These are phyloP conservation scores for Solanum paucissectum DNA, from an alignment of 257 asterid species.

Conservation along the genomic window DNA sequence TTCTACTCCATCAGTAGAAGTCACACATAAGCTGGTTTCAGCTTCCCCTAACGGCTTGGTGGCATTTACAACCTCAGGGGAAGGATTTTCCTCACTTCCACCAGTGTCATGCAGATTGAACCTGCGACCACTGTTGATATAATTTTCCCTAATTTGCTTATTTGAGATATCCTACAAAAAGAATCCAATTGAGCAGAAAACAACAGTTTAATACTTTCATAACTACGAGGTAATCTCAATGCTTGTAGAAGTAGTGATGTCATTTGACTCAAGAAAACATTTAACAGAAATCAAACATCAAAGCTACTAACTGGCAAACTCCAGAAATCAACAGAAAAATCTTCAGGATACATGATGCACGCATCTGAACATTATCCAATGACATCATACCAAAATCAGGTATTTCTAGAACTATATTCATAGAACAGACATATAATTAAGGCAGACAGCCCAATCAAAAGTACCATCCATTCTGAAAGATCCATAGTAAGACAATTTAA, in stretches of 20 bases:
- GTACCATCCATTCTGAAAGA: not conserved
- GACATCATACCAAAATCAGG: not conserved
- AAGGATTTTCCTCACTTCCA: slow-evolving; percentile 31
- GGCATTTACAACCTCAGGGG: slow-evolving; percentile 58
- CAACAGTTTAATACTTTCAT: not conserved
- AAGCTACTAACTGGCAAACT: not conserved
- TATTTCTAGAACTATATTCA: not conserved
- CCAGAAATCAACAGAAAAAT: not conserved
- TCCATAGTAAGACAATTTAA: not conserved
- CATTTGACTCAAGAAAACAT: not conserved
- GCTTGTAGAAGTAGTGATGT: not conserved
- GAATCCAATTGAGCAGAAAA: not conserved
- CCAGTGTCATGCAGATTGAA: slow-evolving; percentile 24
- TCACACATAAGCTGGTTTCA: slow-evolving; percentile 32
- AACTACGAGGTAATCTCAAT: not conserved
- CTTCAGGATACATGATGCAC: not conserved
- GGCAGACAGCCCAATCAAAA: not conserved
- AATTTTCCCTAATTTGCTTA: not conserved
- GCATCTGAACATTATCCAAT: not conserved
- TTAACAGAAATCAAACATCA: not conserved
- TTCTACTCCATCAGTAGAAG: slow-evolving; percentile 24
- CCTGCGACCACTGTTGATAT: slow-evolving; percentile 26
- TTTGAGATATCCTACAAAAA: slow-evolving; percentile 28
- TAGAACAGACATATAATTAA: not conserved
- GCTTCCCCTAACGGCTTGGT: slow-evolving; percentile 16